Conservation (phyloP, 768 basidiomycete species). For the Tephrocybe rancida region DNA sequence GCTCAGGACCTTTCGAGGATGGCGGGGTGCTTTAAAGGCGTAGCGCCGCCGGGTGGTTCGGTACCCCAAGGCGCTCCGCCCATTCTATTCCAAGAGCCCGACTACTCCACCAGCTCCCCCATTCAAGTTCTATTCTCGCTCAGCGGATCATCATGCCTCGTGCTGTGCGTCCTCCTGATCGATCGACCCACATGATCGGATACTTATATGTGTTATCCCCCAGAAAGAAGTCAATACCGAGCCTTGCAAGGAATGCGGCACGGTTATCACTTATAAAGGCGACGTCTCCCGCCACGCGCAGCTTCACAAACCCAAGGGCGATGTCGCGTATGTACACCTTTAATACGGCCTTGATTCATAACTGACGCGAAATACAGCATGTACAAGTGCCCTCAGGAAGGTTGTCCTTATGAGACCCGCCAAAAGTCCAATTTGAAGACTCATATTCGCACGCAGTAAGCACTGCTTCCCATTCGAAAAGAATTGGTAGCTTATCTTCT, state of each 20-base stretch:
- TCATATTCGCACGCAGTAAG: slow-evolving; percentile 33
- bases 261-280: slow-evolving; percentile 18
- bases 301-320: slow-evolving; percentile 9
- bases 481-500: background rate
- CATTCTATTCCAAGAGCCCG: background rate
- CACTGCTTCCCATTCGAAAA: background rate
- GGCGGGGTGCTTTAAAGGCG: slow-evolving; percentile 12
- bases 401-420: slow-evolving; percentile 27
- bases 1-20: slow-evolving; percentile 1
- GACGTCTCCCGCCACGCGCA: slow-evolving; percentile 19
- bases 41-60: background rate
- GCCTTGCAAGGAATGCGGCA: slow-evolving; percentile 19
- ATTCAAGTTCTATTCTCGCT: background rate
- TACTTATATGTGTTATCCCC: background rate
- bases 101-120: background rate
- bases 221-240: slow-evolving; percentile 19
- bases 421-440: slow-evolving; percentile 34
- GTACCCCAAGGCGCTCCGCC: background rate
- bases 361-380: slow-evolving; percentile 18
- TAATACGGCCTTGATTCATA: background rate
- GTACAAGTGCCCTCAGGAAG: slow-evolving; percentile 27
- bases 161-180: slow-evolving; percentile 8
- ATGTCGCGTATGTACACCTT: background rate
- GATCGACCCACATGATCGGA: background rate
- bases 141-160: slow-evolving; percentile 14